Evolutionary conservation across 73 alveolate genomes (phyloP), one percentile per base, ranked within the genome.

Genomic region (Tetrahymena borealis): DNA sequence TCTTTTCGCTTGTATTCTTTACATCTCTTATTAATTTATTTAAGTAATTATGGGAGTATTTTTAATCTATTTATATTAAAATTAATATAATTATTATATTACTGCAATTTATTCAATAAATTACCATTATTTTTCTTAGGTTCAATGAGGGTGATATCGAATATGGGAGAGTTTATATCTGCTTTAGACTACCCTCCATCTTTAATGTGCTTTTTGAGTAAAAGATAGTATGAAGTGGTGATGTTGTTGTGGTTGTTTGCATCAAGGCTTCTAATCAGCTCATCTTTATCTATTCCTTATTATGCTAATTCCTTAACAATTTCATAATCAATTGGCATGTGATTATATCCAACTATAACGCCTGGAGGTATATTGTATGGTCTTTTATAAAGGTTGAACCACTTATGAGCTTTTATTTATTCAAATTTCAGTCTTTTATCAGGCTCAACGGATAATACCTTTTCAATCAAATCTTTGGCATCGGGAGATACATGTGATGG

Each of bases 321-420:
- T 24, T 94, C 94, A 60, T 95, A 96, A 93, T 98, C 99, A 12
- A 97, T 94, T 40, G 99, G 99, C 91, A 98, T 98, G 78, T 94
- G 94, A 90, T 96, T 95, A 91, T 96, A 96, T n/a, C 99, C 99
- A 6, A 97, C 96, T 20, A 97, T 96, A 0, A 97, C 91, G n/a
- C 99, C 99, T 77, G 96, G 95, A 4, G 94, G 91, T 36, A 94
- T 94, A 8, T 91, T 91, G 24, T 93, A 36, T 31, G 78, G 28
- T 33, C 78, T 78, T 78, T 97, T 94, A 60, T 95, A 91, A 31
- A 91, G 42, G 78, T 96, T 94, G 92, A 97, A 96, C 99, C 99
- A 98, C 39, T 97, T 96, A 91, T 98, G 99, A 20, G 90, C 37
- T 90, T 96, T 97, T 78, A 98, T 97, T 78, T 97, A 97, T n/a